Conservation (phyloP, 805 yeast species). For the Candida sithepensis region DNA sequence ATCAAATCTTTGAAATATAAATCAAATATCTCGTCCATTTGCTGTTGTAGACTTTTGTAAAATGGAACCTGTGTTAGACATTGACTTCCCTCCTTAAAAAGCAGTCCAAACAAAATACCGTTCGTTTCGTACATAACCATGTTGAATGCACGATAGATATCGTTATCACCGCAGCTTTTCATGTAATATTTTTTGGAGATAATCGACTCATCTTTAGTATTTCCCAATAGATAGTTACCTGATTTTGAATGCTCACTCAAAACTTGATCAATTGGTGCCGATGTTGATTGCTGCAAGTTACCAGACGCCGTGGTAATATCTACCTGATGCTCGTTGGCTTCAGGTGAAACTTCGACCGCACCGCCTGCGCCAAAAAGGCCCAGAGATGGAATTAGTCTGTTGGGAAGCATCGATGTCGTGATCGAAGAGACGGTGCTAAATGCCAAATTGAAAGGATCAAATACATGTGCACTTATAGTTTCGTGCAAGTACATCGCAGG, state of each 20-base stretch:
- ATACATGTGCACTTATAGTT: slow-evolving; percentile 24
- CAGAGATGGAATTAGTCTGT: slow-evolving; percentile 7
- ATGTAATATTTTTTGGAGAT: slow-evolving; percentile 12
- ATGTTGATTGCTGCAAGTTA: neutral
- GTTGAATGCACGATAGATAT: slow-evolving; percentile 6
- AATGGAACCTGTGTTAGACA: slow-evolving; percentile 4
- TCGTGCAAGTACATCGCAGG: slow-evolving; percentile 29
- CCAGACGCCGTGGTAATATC: neutral
- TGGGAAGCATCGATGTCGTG: slow-evolving; percentile 18
- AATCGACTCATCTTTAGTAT: slow-evolving; percentile 17
- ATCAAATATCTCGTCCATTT: slow-evolving; percentile 21
- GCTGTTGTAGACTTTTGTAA: slow-evolving; percentile 9
- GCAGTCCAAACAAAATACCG: slow-evolving; percentile 25
- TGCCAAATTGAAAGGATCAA: slow-evolving; percentile 28
- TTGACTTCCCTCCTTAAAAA: slow-evolving; percentile 12
- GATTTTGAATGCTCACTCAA: slow-evolving; percentile 10
- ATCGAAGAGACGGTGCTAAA: slow-evolving; percentile 23
- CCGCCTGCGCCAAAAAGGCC: slow-evolving; percentile 11
- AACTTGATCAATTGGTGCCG: slow-evolving; percentile 7
- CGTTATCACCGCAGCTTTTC: slow-evolving; percentile 2
- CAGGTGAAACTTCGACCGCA: neutral
- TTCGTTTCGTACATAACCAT: slow-evolving; percentile 28
- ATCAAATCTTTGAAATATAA: slow-evolving; percentile 26
- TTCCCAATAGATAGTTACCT: slow-evolving; percentile 27
- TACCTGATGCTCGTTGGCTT: slow-evolving; percentile 1